Base-by-base conservation (phyloP, 2,329 filamentous ascomycete genomes). In the Fusarium heterosporum region DNA sequence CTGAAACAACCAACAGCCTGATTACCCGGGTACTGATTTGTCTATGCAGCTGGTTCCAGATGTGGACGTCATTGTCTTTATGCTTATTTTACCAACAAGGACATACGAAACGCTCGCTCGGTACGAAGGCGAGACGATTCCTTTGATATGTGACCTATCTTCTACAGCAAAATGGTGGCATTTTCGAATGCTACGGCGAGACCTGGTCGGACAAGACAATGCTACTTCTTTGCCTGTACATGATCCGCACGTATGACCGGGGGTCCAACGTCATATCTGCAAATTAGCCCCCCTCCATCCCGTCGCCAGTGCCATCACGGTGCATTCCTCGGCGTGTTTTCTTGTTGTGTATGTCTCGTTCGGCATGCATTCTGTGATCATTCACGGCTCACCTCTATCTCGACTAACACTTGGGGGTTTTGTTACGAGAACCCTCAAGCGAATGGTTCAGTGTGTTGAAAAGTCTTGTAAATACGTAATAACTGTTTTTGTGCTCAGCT, bases 341-440 rank as follows among this genome's bases (percentile, higher is more conserved):
- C 29, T 34, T 29, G 47, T 17, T 38, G 38, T 38, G 38, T 25
- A 28, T 41, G 22, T 17, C 36, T 39, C 41, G 62, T 42, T 52
- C 41, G 30, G 62, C 50, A 63, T 36, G 29, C 34, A 34, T 59
- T 50, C 52, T 47, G 48, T 46, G 47, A 53, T 40, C 42, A 49
- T 29, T 48, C 42, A 62, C 51, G 46, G 22, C 47, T 46, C 39
- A 39, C 48, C 46, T 29, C 22, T 19, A 26, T 42, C 38, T 52
- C 47, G 41, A 45, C 47, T 34, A 40, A 41, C 41, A 61, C 47
- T 47, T 54, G 47, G 54, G 56, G 38, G 4, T 32, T 60, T 39
- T 9, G 17, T 39, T 3, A 38, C 17, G 26, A 38, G 19, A 26
- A 26, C 17, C 42, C 32, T 29, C 32, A 25, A 16, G 47, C 16